Base-by-base conservation (phyloP, 192 early-diverging fungal genomes). In the Coemansia sp. region DNA sequence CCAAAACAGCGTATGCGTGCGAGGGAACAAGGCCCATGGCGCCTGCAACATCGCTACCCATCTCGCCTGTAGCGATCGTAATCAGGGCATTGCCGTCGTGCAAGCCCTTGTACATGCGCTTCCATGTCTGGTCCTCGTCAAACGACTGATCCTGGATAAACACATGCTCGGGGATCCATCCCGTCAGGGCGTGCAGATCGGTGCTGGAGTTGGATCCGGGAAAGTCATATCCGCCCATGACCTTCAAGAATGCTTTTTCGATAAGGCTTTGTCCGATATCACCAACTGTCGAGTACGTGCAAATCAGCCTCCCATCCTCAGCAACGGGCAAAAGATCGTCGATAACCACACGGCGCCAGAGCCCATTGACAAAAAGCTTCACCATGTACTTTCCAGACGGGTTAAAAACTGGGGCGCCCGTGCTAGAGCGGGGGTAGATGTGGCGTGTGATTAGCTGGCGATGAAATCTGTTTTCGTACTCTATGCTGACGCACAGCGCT, bases 201-300 rank as follows among this genome's bases (percentile, higher is more conserved):
- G 94, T 94, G 43, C 95, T 93, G 12, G 95, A 93, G 75, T 95
- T 96, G 52, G 94, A 95, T 53, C 94, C 95, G 2, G 93, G 94
- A 75, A 96, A 98, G 69, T 93, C 91, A 71, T 96, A 98, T 20
- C 95, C 95, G 52, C 95, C 95, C 91, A 93, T 94, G 1, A 96
- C 74, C 77, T 98, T 98, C 88, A 96, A 88, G 69, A 95, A 98
- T 67, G 95, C 95, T 71, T 98, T 98, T 64, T 98, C 95, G 18
- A 96, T 85, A 24, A 98, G 89, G 66, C 93, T 92, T 15, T 69
- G 72, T 9, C 77, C 77, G 36, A 75, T 62, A 33, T 80, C 77
- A 56, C 69, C 63, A 5, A 88, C 83, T 10, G 81, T 86, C 9
- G 94, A 93, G 66, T 92, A 94, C 1, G 94, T 95, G 68, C 93